Conservation (phyloP, 2,329 filamentous ascomycete species). For the Bimuria novae-zelandiae region DNA sequence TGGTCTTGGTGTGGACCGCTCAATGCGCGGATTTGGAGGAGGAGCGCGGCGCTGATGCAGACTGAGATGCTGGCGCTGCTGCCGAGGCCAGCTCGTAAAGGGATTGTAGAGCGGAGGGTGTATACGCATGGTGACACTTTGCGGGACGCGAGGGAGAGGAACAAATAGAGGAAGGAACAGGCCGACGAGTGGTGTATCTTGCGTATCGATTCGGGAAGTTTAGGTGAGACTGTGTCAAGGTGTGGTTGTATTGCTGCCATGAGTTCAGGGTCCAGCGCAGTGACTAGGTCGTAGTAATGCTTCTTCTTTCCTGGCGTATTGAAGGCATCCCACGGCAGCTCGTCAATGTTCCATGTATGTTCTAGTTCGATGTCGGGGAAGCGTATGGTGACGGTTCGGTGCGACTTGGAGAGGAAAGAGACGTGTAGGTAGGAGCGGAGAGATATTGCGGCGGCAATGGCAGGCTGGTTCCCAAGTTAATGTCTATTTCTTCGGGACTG, state of each 20-base stretch:
- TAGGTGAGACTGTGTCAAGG: slow-evolving; percentile 70
- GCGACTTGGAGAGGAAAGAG: slow-evolving; percentile 89
- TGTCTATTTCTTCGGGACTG: slow-evolving; percentile 18
- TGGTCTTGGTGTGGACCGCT: slow-evolving; percentile 92
- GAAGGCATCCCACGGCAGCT: slow-evolving; percentile 85
- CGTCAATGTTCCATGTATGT: slow-evolving; percentile 93
- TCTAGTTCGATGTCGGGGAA: slow-evolving; percentile 90
- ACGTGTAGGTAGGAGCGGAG: slow-evolving; percentile 96
- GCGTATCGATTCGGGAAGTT: slow-evolving; percentile 69
- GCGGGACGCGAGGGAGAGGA: slow-evolving; percentile 81
- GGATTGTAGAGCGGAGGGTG: slow-evolving; percentile 90
- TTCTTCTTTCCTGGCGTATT: slow-evolving; percentile 84
- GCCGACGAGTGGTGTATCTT: slow-evolving; percentile 86
- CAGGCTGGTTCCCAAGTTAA: slow-evolving; percentile 60
- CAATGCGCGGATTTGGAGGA: slow-evolving; percentile 85
- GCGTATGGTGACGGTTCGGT: slow-evolving; percentile 81
- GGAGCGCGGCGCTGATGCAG: slow-evolving; percentile 80
- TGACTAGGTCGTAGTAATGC: slow-evolving; percentile 85
- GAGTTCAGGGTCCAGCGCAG: slow-evolving; percentile 80
- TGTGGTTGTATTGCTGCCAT: slow-evolving; percentile 80
- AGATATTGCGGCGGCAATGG: slow-evolving; percentile 93
- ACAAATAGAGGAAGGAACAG: slow-evolving; percentile 87
- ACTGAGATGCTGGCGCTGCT: slow-evolving; percentile 95
- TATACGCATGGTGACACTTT: slow-evolving; percentile 83
- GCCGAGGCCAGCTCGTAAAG: slow-evolving; percentile 86